Evolutionary conservation across 129 eudicot species (phyloP).

Genomic region (Glebionis coronaria): DNA sequence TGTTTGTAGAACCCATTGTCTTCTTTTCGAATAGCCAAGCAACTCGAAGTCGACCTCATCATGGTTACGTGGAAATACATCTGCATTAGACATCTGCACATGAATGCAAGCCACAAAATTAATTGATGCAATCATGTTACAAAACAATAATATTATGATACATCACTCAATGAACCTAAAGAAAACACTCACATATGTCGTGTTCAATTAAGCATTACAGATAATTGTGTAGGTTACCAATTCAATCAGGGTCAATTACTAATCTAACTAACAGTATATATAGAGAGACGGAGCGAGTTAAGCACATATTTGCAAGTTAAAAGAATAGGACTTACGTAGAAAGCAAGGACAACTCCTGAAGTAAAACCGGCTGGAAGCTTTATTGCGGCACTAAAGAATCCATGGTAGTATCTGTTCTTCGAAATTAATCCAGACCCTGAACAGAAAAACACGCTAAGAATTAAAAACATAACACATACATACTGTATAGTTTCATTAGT

Average conservation of each 20-base stretch:
- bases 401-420: conserved; percentile 70
- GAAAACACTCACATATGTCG: too few relatives aligned
- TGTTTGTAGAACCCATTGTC: conserved; percentile 88
- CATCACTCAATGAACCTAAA: too few relatives aligned
- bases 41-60: conserved; percentile 92
- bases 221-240: too few relatives aligned
- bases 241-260: too few relatives aligned
- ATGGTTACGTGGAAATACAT: conserved; percentile 70
- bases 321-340: conserved; percentile 53
- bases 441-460: not conserved
- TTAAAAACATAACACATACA: not conserved
- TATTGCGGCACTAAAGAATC: conserved; percentile 85
- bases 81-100: conserved; percentile 79
- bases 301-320: not conserved
- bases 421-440: conserved; percentile 87
- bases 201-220: too few relatives aligned
- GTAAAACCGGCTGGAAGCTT: conserved; percentile 81
- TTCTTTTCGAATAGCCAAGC: conserved; percentile 73
- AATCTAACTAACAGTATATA: too few relatives aligned
- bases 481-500: not conserved
- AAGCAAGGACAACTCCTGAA: conserved; percentile 89
- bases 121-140: conserved; percentile 4
- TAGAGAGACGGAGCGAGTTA: too few relatives aligned
- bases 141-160: not conserved
- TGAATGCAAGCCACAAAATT: conserved; percentile 19